These are phyloP conservation scores for Sporothrix brasiliensis DNA, from an alignment of 2,329 filamentous ascomycete genomes.

Conservation along the genomic window DNA sequence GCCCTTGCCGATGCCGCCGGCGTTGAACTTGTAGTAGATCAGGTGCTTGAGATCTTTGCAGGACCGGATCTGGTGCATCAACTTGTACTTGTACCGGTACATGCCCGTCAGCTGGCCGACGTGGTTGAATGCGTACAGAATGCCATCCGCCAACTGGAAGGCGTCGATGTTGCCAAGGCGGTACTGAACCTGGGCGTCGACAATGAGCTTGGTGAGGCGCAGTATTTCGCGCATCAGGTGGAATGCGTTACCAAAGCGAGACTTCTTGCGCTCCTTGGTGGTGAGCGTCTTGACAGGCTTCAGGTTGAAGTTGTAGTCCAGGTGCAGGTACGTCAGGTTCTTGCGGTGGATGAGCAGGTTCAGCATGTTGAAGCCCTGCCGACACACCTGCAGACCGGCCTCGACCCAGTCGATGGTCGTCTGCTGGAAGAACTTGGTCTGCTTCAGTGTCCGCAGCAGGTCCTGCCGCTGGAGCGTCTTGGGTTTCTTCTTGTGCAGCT, in stretches of 20 bases:
- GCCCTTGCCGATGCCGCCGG: constrained; percentile 92
- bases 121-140: constrained; percentile 99
- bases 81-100: constrained; percentile 99
- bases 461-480: constrained; percentile 97
- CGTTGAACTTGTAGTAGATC: constrained; percentile 99
- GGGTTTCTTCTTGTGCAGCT: constrained; percentile 91
- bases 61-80: constrained; percentile 99
- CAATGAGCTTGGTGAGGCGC: constrained; percentile 92
- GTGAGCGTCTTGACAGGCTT: constrained; percentile 99
- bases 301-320: constrained; percentile 99
- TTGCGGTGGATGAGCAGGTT: constrained; percentile 97
- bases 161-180: constrained; percentile 97
- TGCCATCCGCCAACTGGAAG: constrained; percentile 97
- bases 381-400: constrained; percentile 94
- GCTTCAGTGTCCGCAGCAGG: constrained; percentile 83
- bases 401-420: constrained; percentile 99
- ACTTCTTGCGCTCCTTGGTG: constrained; percentile 99
- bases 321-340: constrained; percentile 95
- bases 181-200: constrained; percentile 98
- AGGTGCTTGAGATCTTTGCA: constrained; percentile 99
- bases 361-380: constrained; percentile 99
- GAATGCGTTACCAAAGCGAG: constrained; percentile 97
- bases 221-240: constrained; percentile 98
- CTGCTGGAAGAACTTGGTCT: constrained; percentile 99
- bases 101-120: constrained; percentile 97